These are phyloP conservation scores for Magnaporthiopsis incrustans DNA, from an alignment of 2,329 filamentous ascomycete species.

Conservation along the genomic window DNA sequence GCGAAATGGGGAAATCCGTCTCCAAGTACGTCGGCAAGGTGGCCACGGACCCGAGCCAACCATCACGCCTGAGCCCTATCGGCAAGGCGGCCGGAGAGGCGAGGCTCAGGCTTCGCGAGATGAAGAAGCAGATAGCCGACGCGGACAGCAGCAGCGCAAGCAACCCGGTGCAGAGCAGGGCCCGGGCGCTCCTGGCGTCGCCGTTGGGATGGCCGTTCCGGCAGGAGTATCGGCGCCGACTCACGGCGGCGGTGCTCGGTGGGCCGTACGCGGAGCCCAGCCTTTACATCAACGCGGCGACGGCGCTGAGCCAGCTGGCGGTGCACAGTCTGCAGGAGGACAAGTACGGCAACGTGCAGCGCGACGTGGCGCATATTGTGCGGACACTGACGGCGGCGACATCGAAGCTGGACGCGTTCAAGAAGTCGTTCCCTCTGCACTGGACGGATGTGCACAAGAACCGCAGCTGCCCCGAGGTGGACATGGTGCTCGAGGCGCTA, in stretches of 20 bases:
- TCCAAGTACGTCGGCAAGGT: constrained; percentile 37
- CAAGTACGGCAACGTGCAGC: constrained; percentile 75
- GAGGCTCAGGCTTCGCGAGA: constrained; percentile 39
- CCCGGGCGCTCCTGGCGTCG: constrained; percentile 39
- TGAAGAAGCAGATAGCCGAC: constrained; percentile 47
- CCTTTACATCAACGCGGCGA: constrained; percentile 63
- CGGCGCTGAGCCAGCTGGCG: constrained; percentile 60
- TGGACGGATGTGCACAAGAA: constrained; percentile 68
- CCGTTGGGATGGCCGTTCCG: constrained; percentile 61
- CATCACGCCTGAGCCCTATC: constrained; percentile 41
- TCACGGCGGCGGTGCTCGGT: constrained; percentile 63
- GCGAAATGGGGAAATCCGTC: constrained; percentile 17
- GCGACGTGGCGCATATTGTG: constrained; percentile 68
- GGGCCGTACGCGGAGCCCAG: constrained; percentile 62
- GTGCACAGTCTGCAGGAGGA: constrained; percentile 73
- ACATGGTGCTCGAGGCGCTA: constrained; percentile 57
- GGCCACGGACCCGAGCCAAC: constrained; percentile 37
- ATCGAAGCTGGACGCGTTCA: constrained; percentile 61
- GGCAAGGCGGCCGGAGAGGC: constrained; percentile 41
- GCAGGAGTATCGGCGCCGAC: constrained; percentile 56
- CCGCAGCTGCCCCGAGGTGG: constrained; percentile 56
- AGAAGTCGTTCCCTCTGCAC: constrained; percentile 50
- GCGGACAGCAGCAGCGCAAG: constrained; percentile 33
- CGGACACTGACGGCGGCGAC: constrained; percentile 64
- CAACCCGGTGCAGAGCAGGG: constrained; percentile 39